Conservation (phyloP, 1,284 basidiomycete genomes). For the Agaricales sp. region DNA sequence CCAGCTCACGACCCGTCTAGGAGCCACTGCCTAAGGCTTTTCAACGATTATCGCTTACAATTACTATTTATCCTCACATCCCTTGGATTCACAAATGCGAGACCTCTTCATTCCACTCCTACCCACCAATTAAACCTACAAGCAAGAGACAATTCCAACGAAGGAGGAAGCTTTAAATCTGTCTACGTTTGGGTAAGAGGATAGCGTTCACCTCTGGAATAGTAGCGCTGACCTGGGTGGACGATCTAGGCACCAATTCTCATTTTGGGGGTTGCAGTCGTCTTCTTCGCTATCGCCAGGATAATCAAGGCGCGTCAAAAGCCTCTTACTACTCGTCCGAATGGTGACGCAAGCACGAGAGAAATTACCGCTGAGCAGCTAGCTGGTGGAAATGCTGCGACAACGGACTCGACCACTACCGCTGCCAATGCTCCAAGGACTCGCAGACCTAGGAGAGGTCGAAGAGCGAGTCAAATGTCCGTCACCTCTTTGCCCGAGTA, state of each 20-base stretch:
- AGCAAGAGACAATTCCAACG: not conserved
- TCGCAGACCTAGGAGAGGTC: conserved; percentile 11
- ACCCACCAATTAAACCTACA: not conserved
- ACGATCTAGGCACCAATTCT: not conserved
- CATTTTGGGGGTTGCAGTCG: not conserved
- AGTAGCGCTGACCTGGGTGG: not conserved
- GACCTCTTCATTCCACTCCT: not conserved
- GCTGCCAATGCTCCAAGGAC: not conserved
- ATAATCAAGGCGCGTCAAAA: not conserved
- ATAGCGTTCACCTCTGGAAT: not conserved
- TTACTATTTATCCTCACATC: not conserved
- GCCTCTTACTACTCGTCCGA: not conserved
- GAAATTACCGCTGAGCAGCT: not conserved
- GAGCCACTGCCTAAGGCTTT: not conserved
- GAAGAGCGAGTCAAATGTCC: conserved; percentile 37
- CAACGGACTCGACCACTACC: not conserved
- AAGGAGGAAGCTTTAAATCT: not conserved
- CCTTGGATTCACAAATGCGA: not conserved
- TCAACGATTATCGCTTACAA: not conserved
- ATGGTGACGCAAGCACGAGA: not conserved
- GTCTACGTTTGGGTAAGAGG: not conserved
- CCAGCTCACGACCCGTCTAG: not conserved
- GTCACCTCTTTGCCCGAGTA: conserved; percentile 41
- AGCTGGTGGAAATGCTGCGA: not conserved
- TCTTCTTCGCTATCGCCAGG: not conserved